Percentiles rank a stretch among this genome's conserved stretches.
Evolutionary conservation across 352 stramenopile species (phyloP).

Genomic region (Pythium vanterpoolii): DNA sequence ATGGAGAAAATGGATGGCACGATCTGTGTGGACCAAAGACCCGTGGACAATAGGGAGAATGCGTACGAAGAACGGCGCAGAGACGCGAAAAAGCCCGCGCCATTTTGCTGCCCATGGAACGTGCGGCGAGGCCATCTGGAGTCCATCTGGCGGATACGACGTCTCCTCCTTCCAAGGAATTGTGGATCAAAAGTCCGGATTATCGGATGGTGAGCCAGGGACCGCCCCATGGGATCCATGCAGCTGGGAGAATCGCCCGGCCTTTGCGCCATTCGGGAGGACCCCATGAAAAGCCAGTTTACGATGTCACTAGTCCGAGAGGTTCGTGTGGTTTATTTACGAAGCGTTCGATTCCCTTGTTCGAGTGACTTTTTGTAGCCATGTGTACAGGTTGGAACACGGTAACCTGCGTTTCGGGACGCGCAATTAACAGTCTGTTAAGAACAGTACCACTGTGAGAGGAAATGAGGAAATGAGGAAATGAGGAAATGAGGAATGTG

Average conservation of each 20-base stretch:
- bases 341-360: background rate
- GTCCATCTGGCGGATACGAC: background rate
- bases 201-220: background rate
- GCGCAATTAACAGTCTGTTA: too few relatives aligned
- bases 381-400: background rate
- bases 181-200: background rate
- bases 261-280: background rate
- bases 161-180: background rate
- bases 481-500: too few relatives aligned
- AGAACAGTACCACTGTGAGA: too few relatives aligned
- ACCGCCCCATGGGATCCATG: background rate
- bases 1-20: background rate
- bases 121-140: constrained; percentile 4
- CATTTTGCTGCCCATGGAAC: constrained; percentile 5
- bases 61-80: background rate
- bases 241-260: background rate
- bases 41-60: background rate
- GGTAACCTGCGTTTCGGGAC: background rate
- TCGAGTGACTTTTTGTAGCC: background rate
- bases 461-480: too few relatives aligned
- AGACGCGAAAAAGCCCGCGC: background rate
- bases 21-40: background rate
- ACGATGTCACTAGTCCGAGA: background rate
- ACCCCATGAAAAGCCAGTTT: background rate
- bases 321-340: background rate